Evolutionary conservation across 2,329 filamentous ascomycete genomes (phyloP).

Genomic region (Epichloe brachyelytri): DNA sequence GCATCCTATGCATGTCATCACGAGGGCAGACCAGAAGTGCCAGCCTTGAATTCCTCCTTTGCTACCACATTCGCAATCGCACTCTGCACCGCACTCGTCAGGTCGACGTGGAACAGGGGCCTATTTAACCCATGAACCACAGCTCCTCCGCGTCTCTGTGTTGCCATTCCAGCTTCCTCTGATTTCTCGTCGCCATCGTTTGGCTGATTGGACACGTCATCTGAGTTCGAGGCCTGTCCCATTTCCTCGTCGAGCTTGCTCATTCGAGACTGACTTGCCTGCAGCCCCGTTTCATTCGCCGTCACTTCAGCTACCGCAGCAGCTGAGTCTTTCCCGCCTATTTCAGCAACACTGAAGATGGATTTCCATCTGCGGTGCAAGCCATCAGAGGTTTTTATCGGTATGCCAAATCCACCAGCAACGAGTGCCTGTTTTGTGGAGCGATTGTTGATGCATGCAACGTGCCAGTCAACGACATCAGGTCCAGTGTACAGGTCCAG

Average conservation of each 20-base stretch:
- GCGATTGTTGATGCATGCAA: conserved; percentile 77
- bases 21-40: not conserved
- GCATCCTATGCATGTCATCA: not conserved
- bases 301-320: conserved; percentile 53
- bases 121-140: conserved; percentile 77
- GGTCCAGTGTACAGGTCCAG: conserved; percentile 75
- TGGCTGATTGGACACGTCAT: not conserved
- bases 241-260: conserved; percentile 22
- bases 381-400: conserved; percentile 35
- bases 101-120: conserved; percentile 86
- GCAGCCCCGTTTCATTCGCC: conserved; percentile 34
- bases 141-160: conserved; percentile 37
- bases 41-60: conserved; percentile 22
- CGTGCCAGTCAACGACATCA: conserved; percentile 83
- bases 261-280: conserved; percentile 3
- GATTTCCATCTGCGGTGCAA: conserved; percentile 68
- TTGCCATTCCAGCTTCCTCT: conserved; percentile 8
- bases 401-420: conserved; percentile 79
- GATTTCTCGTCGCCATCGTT: conserved; percentile 29
- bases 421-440: conserved; percentile 90
- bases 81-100: conserved; percentile 78
- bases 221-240: conserved; percentile 15
- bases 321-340: conserved; percentile 58
- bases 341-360: conserved; percentile 88
- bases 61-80: conserved; percentile 68